Evolutionary conservation across 129 eudicot genomes (phyloP).

Genomic region (Artemisia annua): DNA sequence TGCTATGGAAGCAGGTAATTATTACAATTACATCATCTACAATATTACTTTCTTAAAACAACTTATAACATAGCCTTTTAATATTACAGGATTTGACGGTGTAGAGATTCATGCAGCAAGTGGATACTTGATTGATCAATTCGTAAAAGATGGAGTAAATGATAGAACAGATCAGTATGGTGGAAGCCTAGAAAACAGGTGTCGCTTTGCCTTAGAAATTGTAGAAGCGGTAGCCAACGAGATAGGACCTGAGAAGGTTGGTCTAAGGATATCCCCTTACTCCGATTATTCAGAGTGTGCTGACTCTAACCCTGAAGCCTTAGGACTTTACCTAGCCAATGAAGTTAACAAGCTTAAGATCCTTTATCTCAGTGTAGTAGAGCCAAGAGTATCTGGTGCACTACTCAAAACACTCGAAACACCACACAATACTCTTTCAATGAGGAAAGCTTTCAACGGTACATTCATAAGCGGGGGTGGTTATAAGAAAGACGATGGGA

Average conservation of each 20-base stretch:
- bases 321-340: conserved; percentile 55
- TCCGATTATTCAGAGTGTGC: conserved; percentile 36
- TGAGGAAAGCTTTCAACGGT: conserved; percentile 39
- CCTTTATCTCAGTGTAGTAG: conserved; percentile 34
- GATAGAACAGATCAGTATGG: conserved; percentile 55
- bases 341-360: conserved; percentile 31
- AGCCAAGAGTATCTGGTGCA: conserved; percentile 32
- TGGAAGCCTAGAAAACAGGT: conserved; percentile 54
- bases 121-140: conserved; percentile 58
- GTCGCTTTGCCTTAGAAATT: conserved; percentile 45
- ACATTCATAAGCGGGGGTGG: conserved; percentile 39
- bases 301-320: conserved; percentile 52
- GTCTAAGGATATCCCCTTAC: conserved; percentile 51
- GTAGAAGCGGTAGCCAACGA: conserved; percentile 49
- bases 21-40: conserved; percentile 4
- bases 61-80: not conserved
- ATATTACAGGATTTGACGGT: conserved; percentile 53
- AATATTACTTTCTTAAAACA: not conserved
- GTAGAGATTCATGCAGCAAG: conserved; percentile 62
- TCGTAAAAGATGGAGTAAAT: conserved; percentile 52
- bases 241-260: conserved; percentile 50
- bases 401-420: not conserved
- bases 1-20: conserved; percentile 48
- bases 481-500: conserved; percentile 31
- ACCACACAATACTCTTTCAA: conserved; percentile 20